A percentile compares a stretch with the other conserved stretches of the same genome.
phyloP scores from a whole-genome alignment of 225 moss, liverwort and hornwort species.

The Thuidium tamariscinum region DNA sequence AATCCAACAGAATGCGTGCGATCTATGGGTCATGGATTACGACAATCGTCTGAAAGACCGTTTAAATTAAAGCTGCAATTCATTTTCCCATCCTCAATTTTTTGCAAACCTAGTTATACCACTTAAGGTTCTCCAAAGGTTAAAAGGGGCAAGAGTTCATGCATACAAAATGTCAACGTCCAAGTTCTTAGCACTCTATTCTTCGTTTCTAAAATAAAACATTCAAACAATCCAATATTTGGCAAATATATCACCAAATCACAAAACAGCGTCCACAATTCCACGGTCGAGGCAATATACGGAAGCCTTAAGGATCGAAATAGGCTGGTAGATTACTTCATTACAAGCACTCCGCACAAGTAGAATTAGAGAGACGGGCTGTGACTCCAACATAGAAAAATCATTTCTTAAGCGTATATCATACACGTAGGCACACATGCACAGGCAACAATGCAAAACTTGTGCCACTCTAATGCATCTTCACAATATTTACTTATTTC shows the following conservation, averaged over 20 bases:
- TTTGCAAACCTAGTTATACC: not conserved
- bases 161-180: not conserved
- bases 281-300: not conserved
- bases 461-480: not conserved
- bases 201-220: not conserved
- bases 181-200: not conserved
- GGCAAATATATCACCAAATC: not conserved
- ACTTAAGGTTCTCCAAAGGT: not conserved
- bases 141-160: not conserved
- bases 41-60: too few species aligned
- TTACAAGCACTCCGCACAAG: not conserved
- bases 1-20: too few species aligned
- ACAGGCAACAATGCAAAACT: not conserved
- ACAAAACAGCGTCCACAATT: not conserved
- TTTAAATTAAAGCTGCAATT: not conserved
- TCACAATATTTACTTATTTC: slow-evolving; percentile 1
- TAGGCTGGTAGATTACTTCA: not conserved
- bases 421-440: slow-evolving; percentile 11
- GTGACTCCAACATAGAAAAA: not conserved
- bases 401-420: not conserved
- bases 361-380: not conserved
- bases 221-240: not conserved
- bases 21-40: not conserved
- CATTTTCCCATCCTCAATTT: not conserved
- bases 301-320: not conserved